These are phyloP conservation scores for Cephaloascus fragrans DNA, from an alignment of 805 yeast genomes.

Conservation along the genomic window DNA sequence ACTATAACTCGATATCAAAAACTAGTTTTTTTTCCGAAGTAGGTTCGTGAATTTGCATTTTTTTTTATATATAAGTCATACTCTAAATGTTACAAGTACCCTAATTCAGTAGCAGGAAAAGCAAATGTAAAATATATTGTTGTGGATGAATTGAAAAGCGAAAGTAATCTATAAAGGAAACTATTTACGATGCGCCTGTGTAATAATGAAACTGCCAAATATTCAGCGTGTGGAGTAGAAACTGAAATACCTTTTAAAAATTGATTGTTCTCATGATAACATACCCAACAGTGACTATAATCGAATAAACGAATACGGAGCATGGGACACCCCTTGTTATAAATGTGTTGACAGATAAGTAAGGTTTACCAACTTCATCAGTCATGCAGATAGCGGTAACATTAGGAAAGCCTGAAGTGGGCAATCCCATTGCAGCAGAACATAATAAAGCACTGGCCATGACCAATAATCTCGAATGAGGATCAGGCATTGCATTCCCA, in stretches of 20 bases:
- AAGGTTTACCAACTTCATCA: slow-evolving; percentile 86
- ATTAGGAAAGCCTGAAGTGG: slow-evolving; percentile 96
- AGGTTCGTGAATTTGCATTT: no score
- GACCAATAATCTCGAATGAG: slow-evolving; percentile 80
- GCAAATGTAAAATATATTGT: no score
- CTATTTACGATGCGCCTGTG: no score
- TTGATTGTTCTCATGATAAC: slow-evolving; percentile 53
- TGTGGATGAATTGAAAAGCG: no score
- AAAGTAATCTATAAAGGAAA: no score
- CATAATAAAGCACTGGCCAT: slow-evolving; percentile 60
- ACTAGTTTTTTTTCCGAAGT: no score
- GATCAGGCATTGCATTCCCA: slow-evolving; percentile 64
- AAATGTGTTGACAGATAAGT: slow-evolving; percentile 77
- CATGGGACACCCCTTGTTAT: slow-evolving; percentile 88
- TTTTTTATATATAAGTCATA: no score
- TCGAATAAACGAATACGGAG: slow-evolving; percentile 62
- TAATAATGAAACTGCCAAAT: no score
- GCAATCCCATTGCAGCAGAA: slow-evolving; percentile 95
- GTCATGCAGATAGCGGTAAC: slow-evolving; percentile 94
- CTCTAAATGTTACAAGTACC: no score
- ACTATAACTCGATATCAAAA: no score
- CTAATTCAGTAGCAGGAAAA: no score
- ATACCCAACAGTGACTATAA: slow-evolving; percentile 75
- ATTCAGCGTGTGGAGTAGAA: no score
- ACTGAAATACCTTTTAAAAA: slow-evolving; percentile 19